Base-by-base conservation (phyloP, 1,284 basidiomycete genomes). In the Tremellales sp. region DNA sequence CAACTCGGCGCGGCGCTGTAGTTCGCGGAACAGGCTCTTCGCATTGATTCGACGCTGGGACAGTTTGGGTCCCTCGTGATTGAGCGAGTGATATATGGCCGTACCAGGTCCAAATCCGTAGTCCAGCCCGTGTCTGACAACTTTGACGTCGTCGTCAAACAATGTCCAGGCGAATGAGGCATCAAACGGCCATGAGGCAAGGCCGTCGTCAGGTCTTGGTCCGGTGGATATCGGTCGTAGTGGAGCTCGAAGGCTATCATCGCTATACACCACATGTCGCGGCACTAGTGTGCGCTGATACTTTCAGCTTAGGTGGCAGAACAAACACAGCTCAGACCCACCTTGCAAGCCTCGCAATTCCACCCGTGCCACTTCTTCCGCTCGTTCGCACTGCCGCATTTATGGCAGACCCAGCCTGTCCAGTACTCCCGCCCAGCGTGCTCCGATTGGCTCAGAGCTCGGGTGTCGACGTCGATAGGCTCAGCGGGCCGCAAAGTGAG, bases 351-450 rank as follows among this genome's bases (percentile, higher is more conserved):
- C 40, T 69, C 64, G 47, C 70, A 73, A 25, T 56, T 43, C 64
- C 64, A 67, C 3, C 60, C 64, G 27, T 48, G 35, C 70, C 70
- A 73, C n/a, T 59, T 53, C 19, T 54, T 51, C 10, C 67, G 48
- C 45, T 71, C 66, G 41, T 67, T 63, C 10, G 68, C 67, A 40
- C 58, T 53, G 2, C 60, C 62, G 40, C 70, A 73, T 35, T 54
- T 53, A 7, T 46, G 25, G 37, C 70, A 73, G 27, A 65, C 61
- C 65, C 64, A 71, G 2, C 63, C 64, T 35, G 49, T 54, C 70
- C 70, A 73, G 39, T 55, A 59, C 12, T 65, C 60, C 21, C 53
- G 46, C 11, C 63, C 62, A 2, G 56, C 53, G 12, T 61, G 50
- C 33, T 6, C 54, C 54, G 29, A 46, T 48, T 12, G 48, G n/a